These are phyloP conservation scores for Naegleria fowleri DNA, from an alignment of 208 protist species.

Conservation along the genomic window DNA sequence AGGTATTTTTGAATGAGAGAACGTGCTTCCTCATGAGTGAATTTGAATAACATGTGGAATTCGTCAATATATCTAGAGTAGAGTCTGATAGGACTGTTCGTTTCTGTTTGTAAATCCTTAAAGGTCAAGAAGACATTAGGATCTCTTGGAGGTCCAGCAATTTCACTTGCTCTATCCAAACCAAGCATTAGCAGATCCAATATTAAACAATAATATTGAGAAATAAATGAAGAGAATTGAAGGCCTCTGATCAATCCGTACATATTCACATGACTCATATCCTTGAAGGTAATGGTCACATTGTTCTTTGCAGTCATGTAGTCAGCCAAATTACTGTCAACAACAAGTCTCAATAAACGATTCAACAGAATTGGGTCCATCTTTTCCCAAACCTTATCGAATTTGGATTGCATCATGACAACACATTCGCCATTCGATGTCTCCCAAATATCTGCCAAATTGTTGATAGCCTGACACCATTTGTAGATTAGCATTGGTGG, in stretches of 20 bases:
- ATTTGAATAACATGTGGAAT: conserved; percentile 94
- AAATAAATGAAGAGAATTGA: conserved; percentile 99
- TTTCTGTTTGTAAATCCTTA: conserved; percentile 83
- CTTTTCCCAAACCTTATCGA: conserved; percentile 98
- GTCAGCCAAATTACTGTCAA: conserved; percentile 99
- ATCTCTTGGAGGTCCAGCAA: conserved; percentile 89
- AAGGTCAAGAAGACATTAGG: conserved; percentile 98
- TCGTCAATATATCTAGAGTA: conserved; percentile 97
- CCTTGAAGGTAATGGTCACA: conserved; percentile 98
- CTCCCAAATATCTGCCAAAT: conserved; percentile 96
- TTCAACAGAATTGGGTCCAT: conserved; percentile 99
- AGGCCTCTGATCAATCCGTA: conserved; percentile 98
- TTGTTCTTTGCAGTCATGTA: conserved; percentile 99
- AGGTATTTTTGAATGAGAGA: conserved; percentile 96
- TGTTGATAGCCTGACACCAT: conserved; percentile 99
- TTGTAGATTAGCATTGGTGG: conserved; percentile 99
- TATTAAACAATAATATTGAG: conserved; percentile 99
- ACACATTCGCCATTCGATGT: conserved; percentile 92
- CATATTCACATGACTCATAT: conserved; percentile 99
- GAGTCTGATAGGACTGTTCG: conserved; percentile 93
- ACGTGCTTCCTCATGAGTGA: conserved; percentile 93
- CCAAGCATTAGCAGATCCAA: conserved; percentile 98
- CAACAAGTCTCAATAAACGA: conserved; percentile 96
- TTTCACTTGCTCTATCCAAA: conserved; percentile 92
- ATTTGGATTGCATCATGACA: conserved; percentile 93